These are phyloP conservation scores for Wickerhamiella infanticola DNA, from an alignment of 1,139 yeast genomes.

Conservation along the genomic window DNA sequence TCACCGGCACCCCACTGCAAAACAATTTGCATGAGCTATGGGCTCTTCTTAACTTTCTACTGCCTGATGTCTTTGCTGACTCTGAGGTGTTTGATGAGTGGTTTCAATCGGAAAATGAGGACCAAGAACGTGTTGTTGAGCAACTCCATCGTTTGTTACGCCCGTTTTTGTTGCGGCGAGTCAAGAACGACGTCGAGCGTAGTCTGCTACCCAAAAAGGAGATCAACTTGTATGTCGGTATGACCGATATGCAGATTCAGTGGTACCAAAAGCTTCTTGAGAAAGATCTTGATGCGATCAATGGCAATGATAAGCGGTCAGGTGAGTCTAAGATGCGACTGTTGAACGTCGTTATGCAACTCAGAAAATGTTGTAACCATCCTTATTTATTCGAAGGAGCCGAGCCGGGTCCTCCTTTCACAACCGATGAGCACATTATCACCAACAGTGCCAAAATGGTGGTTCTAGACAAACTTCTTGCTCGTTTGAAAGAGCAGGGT, in stretches of 20 bases:
- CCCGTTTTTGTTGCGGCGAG: slow-evolving; percentile 79
- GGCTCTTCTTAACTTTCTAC: slow-evolving; percentile 78
- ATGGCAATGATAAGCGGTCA: slow-evolving; percentile 44
- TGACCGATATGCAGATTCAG: slow-evolving; percentile 84
- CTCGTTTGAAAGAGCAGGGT: slow-evolving; percentile 58
- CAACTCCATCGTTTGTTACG: slow-evolving; percentile 72
- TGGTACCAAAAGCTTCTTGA: slow-evolving; percentile 86
- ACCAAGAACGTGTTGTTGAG: slow-evolving; percentile 55
- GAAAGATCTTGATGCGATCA: slow-evolving; percentile 91
- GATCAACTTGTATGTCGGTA: slow-evolving; percentile 75
- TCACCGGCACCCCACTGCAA: slow-evolving; percentile 94
- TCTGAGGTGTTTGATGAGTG: slow-evolving; percentile 81
- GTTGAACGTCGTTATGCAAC: slow-evolving; percentile 88
- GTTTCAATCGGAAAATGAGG: slow-evolving; percentile 39
- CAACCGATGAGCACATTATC: slow-evolving; percentile 88
- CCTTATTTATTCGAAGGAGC: slow-evolving; percentile 97
- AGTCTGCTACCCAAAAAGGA: slow-evolving; percentile 84
- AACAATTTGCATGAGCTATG: slow-evolving; percentile 90
- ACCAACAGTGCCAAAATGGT: slow-evolving; percentile 83
- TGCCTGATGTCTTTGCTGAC: slow-evolving; percentile 92
- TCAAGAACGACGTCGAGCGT: slow-evolving; percentile 84
- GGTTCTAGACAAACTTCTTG: slow-evolving; percentile 67
- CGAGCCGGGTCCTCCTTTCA: slow-evolving; percentile 96
- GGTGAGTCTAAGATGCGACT: slow-evolving; percentile 75
- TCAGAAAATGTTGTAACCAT: slow-evolving; percentile 92